These are phyloP conservation scores for Penicillium silybi DNA, from an alignment of 495 filamentous ascomycete genomes.

Conservation along the genomic window DNA sequence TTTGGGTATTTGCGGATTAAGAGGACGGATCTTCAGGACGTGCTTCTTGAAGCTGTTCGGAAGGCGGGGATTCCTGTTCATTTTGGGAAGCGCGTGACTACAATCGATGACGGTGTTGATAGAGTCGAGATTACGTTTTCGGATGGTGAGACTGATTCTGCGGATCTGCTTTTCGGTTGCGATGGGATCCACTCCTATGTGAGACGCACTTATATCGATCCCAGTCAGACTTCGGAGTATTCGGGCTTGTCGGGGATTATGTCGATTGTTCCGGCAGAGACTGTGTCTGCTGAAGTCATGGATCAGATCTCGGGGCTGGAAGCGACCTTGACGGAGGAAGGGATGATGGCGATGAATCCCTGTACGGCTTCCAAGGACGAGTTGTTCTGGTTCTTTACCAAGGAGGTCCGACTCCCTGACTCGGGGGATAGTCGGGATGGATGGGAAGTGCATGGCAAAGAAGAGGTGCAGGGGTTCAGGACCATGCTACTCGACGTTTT, in stretches of 20 bases:
- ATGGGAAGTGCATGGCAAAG: slow-evolving; percentile 39
- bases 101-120: slow-evolving; percentile 11
- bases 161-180: slow-evolving; percentile 52
- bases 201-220: slow-evolving; percentile 24
- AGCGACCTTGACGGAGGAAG: slow-evolving; percentile 42
- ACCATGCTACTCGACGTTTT: slow-evolving; percentile 30
- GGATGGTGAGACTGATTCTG: slow-evolving; percentile 29
- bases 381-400: slow-evolving; percentile 28
- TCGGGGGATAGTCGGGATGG: slow-evolving; percentile 29
- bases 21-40: slow-evolving; percentile 25
- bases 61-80: slow-evolving; percentile 20
- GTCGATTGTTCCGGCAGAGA: slow-evolving; percentile 35
- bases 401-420: slow-evolving; percentile 23
- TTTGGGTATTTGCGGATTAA: slow-evolving; percentile 36
- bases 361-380: slow-evolving; percentile 24
- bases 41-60: slow-evolving; percentile 21
- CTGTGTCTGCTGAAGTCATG: slow-evolving; percentile 4
- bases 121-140: slow-evolving; percentile 24
- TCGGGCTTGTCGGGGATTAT: slow-evolving; percentile 37
- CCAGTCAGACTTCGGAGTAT: slow-evolving; percentile 25
- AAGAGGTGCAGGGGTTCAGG: slow-evolving; percentile 34
- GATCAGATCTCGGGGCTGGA: slow-evolving; percentile 27
- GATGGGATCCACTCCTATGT: slow-evolving; percentile 53
- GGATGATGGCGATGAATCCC: slow-evolving; percentile 45
- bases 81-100: slow-evolving; percentile 17